Evolutionary conservation across 1,284 basidiomycete genomes (phyloP), one percentile per base, ranked within the genome.

Genomic region (Rhodotorula mucilaginosa): DNA sequence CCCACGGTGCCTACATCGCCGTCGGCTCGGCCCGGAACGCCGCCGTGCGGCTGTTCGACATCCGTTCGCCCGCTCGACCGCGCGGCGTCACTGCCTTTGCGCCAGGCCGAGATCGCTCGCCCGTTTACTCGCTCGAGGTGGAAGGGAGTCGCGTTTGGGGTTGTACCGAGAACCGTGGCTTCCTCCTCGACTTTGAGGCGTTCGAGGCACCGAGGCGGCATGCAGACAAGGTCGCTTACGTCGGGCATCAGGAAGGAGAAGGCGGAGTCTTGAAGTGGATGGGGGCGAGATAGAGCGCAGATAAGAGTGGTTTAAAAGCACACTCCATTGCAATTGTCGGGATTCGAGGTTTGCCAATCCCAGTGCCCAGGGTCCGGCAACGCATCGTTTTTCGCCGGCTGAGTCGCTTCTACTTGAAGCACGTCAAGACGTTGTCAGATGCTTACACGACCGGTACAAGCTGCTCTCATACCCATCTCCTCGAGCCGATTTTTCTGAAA

Each of bases 101-200:
- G 26, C 81, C 82, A 0, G 78, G 78, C 13, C 78, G 80, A 8
- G 80, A 80, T 58, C 80, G 81, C 5, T 79, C 77, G 5, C 82
- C 82, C 0, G 80, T 83, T 1, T 83, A 83, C 66, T 72, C 75
- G 5, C 61, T 83, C 6, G 69, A 73, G 56, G 79, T 77, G 2
- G 82, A 82, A 51, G 80, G 79, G 26, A 79, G 79, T 19, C 76
- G 80, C n/a, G 64, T 83, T 23, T 83, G 80, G 80, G 82, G 80
- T 21, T 82, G 81, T 0, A 81, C 80, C 31, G 80, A 82, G 64
- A 71, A 68, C 21, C 67, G 81, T 23, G 79, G 78, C 19, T 82
- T 82, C 65, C 79, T 81, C 16, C 64, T 82, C 15, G 78, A 81
- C 1, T 82, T 81, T 61, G 81, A 82, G 13, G 58, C 65, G 18